Percentiles rank a stretch among this genome's conserved stretches.
Evolutionary conservation across 1,139 yeast genomes (phyloP).

Genomic region (Protomyces inouyei): DNA sequence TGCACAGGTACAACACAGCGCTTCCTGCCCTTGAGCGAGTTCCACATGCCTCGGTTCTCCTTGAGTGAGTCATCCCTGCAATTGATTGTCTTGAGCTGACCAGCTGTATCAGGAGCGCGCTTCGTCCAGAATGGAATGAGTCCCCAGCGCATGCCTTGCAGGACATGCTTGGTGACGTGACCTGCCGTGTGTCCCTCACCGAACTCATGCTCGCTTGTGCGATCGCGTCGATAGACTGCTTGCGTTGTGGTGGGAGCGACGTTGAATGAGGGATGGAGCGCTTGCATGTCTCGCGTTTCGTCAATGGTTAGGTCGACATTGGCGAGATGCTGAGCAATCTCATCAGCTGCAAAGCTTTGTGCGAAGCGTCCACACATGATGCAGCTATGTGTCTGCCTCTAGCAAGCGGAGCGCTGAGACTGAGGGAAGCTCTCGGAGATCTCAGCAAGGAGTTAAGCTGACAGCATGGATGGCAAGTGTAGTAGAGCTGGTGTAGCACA

Average conservation of each 20-base stretch:
- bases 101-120: slow-evolving; percentile 36
- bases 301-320: slow-evolving; percentile 7
- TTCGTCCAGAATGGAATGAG: slow-evolving; percentile 53
- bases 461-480: no score
- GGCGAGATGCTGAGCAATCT: slow-evolving; percentile 15
- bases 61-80: slow-evolving; percentile 39
- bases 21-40: slow-evolving; percentile 38
- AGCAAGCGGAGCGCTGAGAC: no score
- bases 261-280: slow-evolving; percentile 16
- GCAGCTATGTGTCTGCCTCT: no score
- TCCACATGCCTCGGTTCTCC: slow-evolving; percentile 37
- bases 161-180: background rate
- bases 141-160: slow-evolving; percentile 48
- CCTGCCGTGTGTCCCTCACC: background rate
- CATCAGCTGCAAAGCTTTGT: slow-evolving; percentile 19
- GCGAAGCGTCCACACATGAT: slow-evolving; percentile 24
- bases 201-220: background rate
- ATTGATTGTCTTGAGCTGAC: slow-evolving; percentile 38
- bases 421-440: no score
- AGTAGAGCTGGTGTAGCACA: no score
- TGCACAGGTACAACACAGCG: slow-evolving; percentile 68
- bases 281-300: slow-evolving; percentile 15
- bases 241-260: slow-evolving; percentile 18
- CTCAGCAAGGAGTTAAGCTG: no score
- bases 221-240: slow-evolving; percentile 14